phyloP scores from a whole-genome alignment of 441 rosid genomes.

The Aleurites moluccanus region DNA sequence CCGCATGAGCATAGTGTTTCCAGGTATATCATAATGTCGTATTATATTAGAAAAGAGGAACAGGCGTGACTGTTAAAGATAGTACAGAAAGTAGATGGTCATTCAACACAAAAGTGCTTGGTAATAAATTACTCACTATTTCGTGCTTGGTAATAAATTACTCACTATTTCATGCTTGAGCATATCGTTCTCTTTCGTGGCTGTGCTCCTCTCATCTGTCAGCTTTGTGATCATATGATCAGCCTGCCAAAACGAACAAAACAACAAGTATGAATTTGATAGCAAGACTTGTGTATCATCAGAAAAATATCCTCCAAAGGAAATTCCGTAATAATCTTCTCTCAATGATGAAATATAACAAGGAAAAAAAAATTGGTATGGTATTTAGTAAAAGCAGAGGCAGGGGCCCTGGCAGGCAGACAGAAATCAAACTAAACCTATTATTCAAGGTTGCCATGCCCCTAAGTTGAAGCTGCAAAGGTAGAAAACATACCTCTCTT shows the following conservation, averaged over 20 bases:
- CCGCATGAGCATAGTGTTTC: background rate
- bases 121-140: slow-evolving; percentile 33
- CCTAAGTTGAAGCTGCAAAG: background rate
- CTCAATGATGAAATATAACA: background rate
- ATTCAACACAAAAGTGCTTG: background rate
- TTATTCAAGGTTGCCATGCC: background rate
- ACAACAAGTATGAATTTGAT: background rate
- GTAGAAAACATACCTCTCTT: slow-evolving; percentile 33
- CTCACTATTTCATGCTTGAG: slow-evolving; percentile 44
- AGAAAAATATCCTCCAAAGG: background rate
- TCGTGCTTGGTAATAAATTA: slow-evolving; percentile 28
- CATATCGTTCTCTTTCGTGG: slow-evolving; percentile 36
- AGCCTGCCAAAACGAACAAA: slow-evolving; percentile 38
- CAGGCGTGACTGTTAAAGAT: background rate
- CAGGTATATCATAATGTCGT: background rate
- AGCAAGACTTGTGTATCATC: background rate
- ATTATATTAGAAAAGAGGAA: too few species aligned
- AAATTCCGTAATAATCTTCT: background rate
- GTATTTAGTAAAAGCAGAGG: background rate
- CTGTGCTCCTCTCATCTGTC: slow-evolving; percentile 38
- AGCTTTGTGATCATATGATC: slow-evolving; percentile 39
- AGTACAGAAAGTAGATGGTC: background rate
- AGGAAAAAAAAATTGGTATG: too few species aligned
- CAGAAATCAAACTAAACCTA: background rate
- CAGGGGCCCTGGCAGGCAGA: background rate